Evolutionary conservation across 2,329 filamentous ascomycete species (phyloP), one percentile per base, ranked within the genome.

Genomic region (Cucurbitaria berberidis): DNA sequence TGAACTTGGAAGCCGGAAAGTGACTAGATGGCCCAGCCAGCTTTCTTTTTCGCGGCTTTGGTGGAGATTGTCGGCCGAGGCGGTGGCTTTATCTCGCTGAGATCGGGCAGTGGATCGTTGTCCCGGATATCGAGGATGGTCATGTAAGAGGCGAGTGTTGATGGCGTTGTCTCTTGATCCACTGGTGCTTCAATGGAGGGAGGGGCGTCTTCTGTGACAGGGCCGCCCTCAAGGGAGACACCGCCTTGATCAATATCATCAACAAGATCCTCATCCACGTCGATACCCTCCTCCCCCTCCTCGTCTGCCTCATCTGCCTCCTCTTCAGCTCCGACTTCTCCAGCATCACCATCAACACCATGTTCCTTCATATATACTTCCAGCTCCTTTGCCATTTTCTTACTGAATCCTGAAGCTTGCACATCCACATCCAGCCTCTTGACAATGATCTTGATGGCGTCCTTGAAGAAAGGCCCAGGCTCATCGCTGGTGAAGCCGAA

Each of bases 301-400:
- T 55, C 57, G 3, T 57, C 62, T 2, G 64, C 61, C 2, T 55
- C 53, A 13, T 57, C 66, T 5, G 70, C 66, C 10, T 69, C 61
- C 2, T 55, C 53, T 11, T 57, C 66, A 5, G 70, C 66, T 9
- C 68, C 68, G 5, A 63, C 60, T 9, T 69, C 74, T 27, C 70
- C 72, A 18, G 80, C 78, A 63, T 83, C 81, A 2, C 81, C 80
- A 57, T 86, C 83, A 11, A 83, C 81, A 8, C 84, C 85, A 40
- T 87, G 82, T 46, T 87, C 84, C 70, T 92, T 89, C 78, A 99
- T 95, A 61, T 96, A 96, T 9, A 86, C 84, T 70, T 97, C 95
- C 15, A 99, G 79, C 64, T 99, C 95, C 75, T 95, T 96, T 15
- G 91, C 85, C 89, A 97, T 96, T 78, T 96, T 98, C 80, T 89